These are phyloP conservation scores for Sporothrix variecibatus DNA, from an alignment of 2,329 filamentous ascomycete species.

Conservation along the genomic window DNA sequence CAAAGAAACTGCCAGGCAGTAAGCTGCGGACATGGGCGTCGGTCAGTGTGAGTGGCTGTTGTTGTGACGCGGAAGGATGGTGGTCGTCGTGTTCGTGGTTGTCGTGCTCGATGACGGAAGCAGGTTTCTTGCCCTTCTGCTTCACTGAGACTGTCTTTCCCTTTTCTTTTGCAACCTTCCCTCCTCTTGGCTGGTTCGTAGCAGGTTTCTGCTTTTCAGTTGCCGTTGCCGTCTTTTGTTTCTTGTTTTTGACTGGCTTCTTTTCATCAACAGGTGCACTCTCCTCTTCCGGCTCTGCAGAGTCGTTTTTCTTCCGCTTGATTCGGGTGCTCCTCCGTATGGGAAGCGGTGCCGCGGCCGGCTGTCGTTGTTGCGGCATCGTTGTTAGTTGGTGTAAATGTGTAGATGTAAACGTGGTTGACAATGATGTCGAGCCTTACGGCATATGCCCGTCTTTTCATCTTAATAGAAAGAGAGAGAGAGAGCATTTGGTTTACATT, in stretches of 20 bases:
- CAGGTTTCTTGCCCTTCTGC: background rate
- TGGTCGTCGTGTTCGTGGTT: background rate
- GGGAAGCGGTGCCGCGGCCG: background rate
- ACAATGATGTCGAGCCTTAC: background rate
- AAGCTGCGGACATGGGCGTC: conserved; percentile 23
- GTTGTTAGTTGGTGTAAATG: background rate
- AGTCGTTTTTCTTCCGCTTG: background rate
- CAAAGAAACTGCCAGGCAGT: conserved; percentile 27
- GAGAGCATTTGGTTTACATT: background rate
- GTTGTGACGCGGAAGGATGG: background rate
- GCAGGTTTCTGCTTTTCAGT: background rate
- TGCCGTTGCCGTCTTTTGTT: background rate
- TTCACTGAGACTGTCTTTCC: no score
- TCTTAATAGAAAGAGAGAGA: background rate
- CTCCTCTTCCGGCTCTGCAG: background rate
- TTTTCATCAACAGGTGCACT: background rate
- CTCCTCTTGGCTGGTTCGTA: background rate
- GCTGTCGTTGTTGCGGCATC: background rate
- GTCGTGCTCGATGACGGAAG: background rate
- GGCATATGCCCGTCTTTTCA: no score
- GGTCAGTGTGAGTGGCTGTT: background rate
- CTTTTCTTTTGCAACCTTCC: background rate
- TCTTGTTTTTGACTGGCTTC: background rate
- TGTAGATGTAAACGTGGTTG: background rate
- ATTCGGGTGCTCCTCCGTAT: background rate